Evolutionary conservation across 2,329 filamentous ascomycete species (phyloP).

Genomic region (Thermoascus crustaceus): DNA sequence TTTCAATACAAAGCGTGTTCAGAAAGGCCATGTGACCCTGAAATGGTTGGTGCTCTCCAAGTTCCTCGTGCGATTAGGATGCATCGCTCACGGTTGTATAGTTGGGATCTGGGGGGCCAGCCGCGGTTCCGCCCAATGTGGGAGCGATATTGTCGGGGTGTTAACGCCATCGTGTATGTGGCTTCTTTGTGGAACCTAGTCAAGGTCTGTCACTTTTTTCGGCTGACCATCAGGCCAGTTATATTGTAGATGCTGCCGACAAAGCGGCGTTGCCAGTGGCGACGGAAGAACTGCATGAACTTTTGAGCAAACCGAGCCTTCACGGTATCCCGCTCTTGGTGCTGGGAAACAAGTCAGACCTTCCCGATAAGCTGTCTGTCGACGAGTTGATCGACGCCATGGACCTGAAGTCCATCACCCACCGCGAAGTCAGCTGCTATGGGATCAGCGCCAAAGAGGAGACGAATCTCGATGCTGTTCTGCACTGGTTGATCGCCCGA

Average conservation of each 20-base stretch:
- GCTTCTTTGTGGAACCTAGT: not conserved
- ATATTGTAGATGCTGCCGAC: constrained; percentile 96
- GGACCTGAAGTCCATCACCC: constrained; percentile 78
- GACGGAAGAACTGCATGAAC: constrained; percentile 81
- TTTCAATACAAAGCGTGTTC: constrained; percentile 98
- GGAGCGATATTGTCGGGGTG: constrained; percentile 96
- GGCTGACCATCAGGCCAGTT: constrained; percentile 41
- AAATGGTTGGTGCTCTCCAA: constrained; percentile 60
- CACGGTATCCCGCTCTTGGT: constrained; percentile 88
- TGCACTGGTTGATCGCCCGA: constrained; percentile 92
- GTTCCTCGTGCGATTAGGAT: constrained; percentile 19
- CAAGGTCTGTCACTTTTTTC: not conserved
- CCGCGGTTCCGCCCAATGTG: constrained; percentile 97
- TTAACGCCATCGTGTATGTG: constrained; percentile 83
- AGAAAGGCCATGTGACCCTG: constrained; percentile 94
- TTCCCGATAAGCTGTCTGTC: constrained; percentile 81
- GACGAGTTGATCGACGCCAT: constrained; percentile 92
- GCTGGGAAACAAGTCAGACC: constrained; percentile 93
- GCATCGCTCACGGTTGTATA: constrained; percentile 19
- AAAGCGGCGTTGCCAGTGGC: constrained; percentile 70
- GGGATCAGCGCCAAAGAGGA: constrained; percentile 98
- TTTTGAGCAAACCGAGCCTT: constrained; percentile 76
- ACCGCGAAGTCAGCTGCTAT: constrained; percentile 95
- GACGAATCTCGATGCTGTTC: constrained; percentile 92
- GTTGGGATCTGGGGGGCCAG: constrained; percentile 95